These are phyloP conservation scores for Alternaria viburni DNA, from an alignment of 2,329 filamentous ascomycete genomes.

Conservation along the genomic window DNA sequence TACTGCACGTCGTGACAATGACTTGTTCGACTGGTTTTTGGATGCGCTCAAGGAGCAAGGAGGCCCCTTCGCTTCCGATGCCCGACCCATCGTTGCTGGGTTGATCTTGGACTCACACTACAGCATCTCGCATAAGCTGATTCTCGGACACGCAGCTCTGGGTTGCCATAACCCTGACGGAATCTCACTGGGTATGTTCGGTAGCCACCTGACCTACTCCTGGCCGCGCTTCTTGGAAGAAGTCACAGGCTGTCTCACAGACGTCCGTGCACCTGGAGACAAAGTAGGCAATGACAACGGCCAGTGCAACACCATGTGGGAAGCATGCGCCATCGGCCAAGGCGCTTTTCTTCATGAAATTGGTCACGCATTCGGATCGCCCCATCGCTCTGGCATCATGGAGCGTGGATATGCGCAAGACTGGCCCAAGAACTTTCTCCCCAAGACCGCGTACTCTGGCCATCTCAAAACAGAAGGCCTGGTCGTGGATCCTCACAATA, in stretches of 20 bases:
- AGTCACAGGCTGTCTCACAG: conserved; percentile 37
- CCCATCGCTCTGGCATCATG: conserved; percentile 44
- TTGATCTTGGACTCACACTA: conserved; percentile 42
- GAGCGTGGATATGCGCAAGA: conserved; percentile 26
- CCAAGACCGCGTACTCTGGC: conserved; percentile 26
- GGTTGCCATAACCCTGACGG: conserved; percentile 33
- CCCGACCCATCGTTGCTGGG: conserved; percentile 37
- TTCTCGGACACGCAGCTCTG: conserved; percentile 33
- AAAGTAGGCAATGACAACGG: conserved; percentile 39
- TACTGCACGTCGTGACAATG: conserved; percentile 11
- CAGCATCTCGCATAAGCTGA: conserved; percentile 23
- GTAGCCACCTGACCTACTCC: conserved; percentile 36
- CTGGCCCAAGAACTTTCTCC: conserved; percentile 54
- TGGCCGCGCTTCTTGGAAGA: conserved; percentile 42
- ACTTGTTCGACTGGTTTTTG: conserved; percentile 29
- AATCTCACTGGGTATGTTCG: conserved; percentile 35
- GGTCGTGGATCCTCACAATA: conserved; percentile 10
- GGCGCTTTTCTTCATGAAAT: conserved; percentile 48
- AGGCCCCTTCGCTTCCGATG: conserved; percentile 29
- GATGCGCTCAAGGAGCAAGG: conserved; percentile 32
- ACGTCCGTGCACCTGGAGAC: conserved; percentile 47
- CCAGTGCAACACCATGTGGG: conserved; percentile 54
- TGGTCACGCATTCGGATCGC: conserved; percentile 47
- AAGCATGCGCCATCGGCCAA: conserved; percentile 53
- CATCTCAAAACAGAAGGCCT: background rate